Evolutionary conservation across 2,329 filamentous ascomycete genomes (phyloP), one percentile per base, ranked within the genome.

Genomic region (Diatrype stigma): DNA sequence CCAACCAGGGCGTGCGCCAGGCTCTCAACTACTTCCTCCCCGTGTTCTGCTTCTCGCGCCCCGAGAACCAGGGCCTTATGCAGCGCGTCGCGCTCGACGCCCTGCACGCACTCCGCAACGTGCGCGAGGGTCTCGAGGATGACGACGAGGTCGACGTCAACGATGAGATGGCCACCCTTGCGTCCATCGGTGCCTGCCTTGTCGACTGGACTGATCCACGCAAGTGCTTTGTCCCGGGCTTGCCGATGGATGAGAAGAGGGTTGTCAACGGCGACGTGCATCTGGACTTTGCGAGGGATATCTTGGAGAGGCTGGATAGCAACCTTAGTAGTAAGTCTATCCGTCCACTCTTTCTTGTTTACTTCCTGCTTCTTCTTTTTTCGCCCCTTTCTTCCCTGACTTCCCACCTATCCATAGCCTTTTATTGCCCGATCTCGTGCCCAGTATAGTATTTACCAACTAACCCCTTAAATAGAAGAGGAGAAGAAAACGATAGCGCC

Each of bases 161-260:
- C 35, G 87, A 88, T 51, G 86, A 84, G 57, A 91, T 95, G 84
- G 88, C 93, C 8, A 84, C 86, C 60, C 80, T 95, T 57, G 80
- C 82, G 42, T 82, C 85, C 3, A 89, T 96, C 51, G 90, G 89
- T 1, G 84, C 89, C 3, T 93, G 91, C 63, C 73, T 97, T 7
- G 83, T 92, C 1, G 93, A 97, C 67, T 97, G 93, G 94, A 97
- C 93, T 0, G 93, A 97, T 67, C 91, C 92, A 35, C 79, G 93
- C 46, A 92, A 95, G 68, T 89, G 73, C 72, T 88, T 72, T 70
- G 79, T 67, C 51, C 78, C 73, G 57, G 74, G 70, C 4, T 60
- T 71, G 1, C 62, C 77, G 1, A 71, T 73, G 52, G 81, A 87
- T 46, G 77, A 81, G 48, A 85, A 81, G 68, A 85, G 80, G 72